These are phyloP conservation scores for Phytophthora niederhauseri DNA, from an alignment of 352 stramenopile genomes.

Conservation along the genomic window DNA sequence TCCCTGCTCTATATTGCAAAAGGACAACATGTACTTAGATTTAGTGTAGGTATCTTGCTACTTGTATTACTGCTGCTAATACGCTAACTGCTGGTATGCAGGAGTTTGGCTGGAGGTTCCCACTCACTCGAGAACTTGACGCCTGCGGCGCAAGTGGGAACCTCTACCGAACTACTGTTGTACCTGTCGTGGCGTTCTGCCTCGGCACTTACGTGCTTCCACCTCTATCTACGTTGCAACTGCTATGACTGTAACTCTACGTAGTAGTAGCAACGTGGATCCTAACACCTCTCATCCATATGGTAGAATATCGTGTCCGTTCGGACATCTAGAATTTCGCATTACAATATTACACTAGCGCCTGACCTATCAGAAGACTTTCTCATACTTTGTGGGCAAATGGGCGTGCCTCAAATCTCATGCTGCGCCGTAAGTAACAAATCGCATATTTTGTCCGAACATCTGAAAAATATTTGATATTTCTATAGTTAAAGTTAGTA, in stretches of 20 bases:
- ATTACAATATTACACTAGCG: too few species aligned
- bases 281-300: not conserved
- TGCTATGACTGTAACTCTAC: not conserved
- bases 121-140: not conserved
- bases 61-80: not conserved
- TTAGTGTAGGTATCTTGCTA: not conserved
- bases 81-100: not conserved
- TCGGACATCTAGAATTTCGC: too few species aligned
- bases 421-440: too few species aligned
- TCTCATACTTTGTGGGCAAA: too few species aligned
- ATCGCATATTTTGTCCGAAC: too few species aligned
- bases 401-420: too few species aligned
- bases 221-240: not conserved
- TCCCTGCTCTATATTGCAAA: not conserved
- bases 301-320: too few species aligned
- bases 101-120: not conserved
- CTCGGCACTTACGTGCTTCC: not conserved
- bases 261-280: not conserved
- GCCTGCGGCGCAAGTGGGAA: not conserved
- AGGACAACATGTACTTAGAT: not conserved
- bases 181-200: not conserved
- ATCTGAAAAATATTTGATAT: too few species aligned
- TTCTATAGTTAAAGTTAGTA: too few species aligned
- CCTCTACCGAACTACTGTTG: not conserved
- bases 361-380: too few species aligned